These are phyloP conservation scores for Populus tremula DNA, from an alignment of 345 rosid genomes.

Conservation along the genomic window DNA sequence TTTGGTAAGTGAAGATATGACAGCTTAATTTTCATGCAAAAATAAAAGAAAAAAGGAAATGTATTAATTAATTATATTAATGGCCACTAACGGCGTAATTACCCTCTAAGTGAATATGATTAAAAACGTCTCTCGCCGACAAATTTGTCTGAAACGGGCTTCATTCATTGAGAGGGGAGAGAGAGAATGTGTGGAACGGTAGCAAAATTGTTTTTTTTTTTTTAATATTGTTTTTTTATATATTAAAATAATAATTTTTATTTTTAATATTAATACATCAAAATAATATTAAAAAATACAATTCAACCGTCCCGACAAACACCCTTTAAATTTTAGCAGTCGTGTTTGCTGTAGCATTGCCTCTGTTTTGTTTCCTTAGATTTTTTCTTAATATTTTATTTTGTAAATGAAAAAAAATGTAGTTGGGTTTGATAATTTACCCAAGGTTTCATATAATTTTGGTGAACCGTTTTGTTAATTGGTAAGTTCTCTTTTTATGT, in stretches of 20 bases:
- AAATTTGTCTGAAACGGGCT: slow-evolving; percentile 47
- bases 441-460: not conserved
- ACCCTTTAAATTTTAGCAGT: slow-evolving; percentile 7
- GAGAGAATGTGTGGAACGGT: not conserved
- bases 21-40: slow-evolving; percentile 16
- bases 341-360: slow-evolving; percentile 7
- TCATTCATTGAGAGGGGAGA: not conserved
- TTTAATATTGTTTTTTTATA: too few relatives aligned
- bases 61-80: slow-evolving; percentile 16
- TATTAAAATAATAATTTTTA: too few relatives aligned
- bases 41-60: slow-evolving; percentile 15
- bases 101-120: slow-evolving; percentile 27
- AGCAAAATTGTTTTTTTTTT: too few relatives aligned
- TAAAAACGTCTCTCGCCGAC: slow-evolving; percentile 73
- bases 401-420: slow-evolving; percentile 7
- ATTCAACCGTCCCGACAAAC: too few relatives aligned
- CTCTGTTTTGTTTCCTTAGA: not conserved
- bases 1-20: slow-evolving; percentile 2
- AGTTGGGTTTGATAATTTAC: slow-evolving; percentile 12
- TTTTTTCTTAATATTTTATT: too few relatives aligned
- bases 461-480: not conserved
- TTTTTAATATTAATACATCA: too few relatives aligned
- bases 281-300: too few relatives aligned
- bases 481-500: not conserved
- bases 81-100: slow-evolving; percentile 15